Percentiles rank a stretch among this genome's conserved stretches.
These are phyloP conservation scores for Beverwykella pulmonaria DNA, from an alignment of 495 filamentous ascomycete genomes.

Conservation along the genomic window DNA sequence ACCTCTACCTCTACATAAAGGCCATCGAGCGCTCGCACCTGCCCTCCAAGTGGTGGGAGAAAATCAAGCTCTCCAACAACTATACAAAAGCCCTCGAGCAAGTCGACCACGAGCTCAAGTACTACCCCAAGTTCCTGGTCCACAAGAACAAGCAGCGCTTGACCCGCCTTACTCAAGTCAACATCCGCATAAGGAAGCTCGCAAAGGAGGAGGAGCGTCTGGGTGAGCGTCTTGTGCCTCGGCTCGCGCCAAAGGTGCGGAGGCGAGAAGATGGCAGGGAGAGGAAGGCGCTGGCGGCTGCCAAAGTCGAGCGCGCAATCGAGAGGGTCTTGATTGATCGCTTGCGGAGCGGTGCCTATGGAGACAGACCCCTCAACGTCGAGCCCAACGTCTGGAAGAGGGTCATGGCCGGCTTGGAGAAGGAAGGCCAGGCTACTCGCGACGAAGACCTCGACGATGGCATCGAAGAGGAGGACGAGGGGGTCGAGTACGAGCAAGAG, in stretches of 20 bases:
- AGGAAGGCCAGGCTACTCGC: constrained; percentile 75
- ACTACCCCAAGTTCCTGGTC: constrained; percentile 93
- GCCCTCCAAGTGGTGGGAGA: constrained; percentile 93
- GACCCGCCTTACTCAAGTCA: constrained; percentile 90
- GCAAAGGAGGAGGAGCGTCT: constrained; percentile 85
- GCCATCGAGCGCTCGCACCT: constrained; percentile 76
- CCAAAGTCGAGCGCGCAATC: constrained; percentile 94
- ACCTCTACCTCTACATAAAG: constrained; percentile 97
- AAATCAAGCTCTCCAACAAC: constrained; percentile 84
- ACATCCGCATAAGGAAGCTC: constrained; percentile 78
- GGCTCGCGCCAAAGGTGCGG: constrained; percentile 88
- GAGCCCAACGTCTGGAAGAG: constrained; percentile 96
- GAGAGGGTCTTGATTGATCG: constrained; percentile 94
- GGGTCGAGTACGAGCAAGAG: constrained; percentile 67
- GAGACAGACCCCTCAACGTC: constrained; percentile 90
- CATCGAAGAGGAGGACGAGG: constrained; percentile 78
- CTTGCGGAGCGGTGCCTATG: constrained; percentile 89
- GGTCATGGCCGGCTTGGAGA: constrained; percentile 87
- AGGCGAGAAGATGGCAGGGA: constrained; percentile 87
- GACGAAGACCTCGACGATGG: constrained; percentile 87
- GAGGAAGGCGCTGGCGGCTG: constrained; percentile 88
- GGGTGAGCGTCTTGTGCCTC: constrained; percentile 87
- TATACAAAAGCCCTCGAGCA: constrained; percentile 86
- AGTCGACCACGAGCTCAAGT: constrained; percentile 84
- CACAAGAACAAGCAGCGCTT: constrained; percentile 99